Percentiles rank a stretch among this genome's conserved stretches.
Conservation (phyloP, 1,284 basidiomycete genomes). For the Ustilago vetiveriae region DNA sequence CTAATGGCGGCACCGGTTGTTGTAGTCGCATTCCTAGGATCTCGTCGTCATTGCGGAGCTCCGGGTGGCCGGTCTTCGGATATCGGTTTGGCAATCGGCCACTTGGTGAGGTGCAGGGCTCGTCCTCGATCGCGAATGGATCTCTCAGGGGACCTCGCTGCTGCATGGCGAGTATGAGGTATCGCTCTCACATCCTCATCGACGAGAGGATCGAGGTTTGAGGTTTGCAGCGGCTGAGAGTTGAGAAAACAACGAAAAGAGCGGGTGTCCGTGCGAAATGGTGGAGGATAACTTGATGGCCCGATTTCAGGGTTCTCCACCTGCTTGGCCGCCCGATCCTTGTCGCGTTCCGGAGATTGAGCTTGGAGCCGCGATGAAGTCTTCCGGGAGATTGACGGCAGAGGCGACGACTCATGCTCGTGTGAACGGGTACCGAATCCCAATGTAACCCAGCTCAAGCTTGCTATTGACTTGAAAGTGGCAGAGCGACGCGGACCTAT, state of each 20-base stretch:
- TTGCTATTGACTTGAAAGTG: too few relatives aligned
- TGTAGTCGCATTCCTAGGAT: background rate
- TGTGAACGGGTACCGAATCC: too few relatives aligned
- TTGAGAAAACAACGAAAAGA: too few relatives aligned
- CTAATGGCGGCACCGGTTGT: background rate
- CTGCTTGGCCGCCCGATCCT: background rate
- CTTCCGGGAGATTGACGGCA: too few relatives aligned
- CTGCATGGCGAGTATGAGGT: too few relatives aligned
- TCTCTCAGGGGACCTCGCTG: constrained; percentile 13
- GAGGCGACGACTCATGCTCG: too few relatives aligned
- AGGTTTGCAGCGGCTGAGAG: too few relatives aligned
- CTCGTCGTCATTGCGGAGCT: background rate
- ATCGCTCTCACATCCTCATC: too few relatives aligned
- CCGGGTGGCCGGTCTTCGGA: constrained; percentile 1
- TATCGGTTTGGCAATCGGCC: constrained; percentile 12
- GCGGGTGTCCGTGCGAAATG: constrained; percentile 4
- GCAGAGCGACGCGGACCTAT: too few relatives aligned
- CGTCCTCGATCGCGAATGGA: constrained; percentile 24
- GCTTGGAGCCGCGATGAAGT: background rate
- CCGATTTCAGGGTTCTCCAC: constrained; percentile 9
- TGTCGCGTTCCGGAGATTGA: background rate
- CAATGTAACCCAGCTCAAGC: too few relatives aligned
- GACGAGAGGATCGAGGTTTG: too few relatives aligned
- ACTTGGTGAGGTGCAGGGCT: background rate
- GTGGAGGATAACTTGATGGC: constrained; percentile 2